Conservation (phyloP, 1,284 basidiomycete species). For the Melanopsichium pennsylvanicum region DNA sequence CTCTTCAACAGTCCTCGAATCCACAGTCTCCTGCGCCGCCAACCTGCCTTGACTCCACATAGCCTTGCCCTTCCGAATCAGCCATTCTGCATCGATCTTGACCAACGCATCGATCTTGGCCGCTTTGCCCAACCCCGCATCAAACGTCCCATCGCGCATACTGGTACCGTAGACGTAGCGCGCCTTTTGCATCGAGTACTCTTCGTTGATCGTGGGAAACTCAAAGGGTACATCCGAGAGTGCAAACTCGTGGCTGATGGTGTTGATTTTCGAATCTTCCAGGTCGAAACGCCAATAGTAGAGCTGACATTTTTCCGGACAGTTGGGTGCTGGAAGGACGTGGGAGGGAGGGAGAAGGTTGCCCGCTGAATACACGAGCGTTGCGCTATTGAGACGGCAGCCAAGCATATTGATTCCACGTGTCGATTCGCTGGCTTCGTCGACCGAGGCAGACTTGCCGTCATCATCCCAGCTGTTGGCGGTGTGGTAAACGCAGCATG, state of each 20-base stretch:
- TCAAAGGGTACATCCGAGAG: constrained; percentile 69
- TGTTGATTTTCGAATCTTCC: constrained; percentile 8
- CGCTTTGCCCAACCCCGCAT: constrained; percentile 68
- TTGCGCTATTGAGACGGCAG: constrained; percentile 69
- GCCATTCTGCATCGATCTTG: constrained; percentile 67
- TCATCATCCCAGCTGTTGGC: constrained; percentile 69
- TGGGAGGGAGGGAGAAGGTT: constrained; percentile 64
- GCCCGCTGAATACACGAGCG: constrained; percentile 69
- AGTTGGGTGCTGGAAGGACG: constrained; percentile 60
- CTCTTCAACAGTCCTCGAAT: constrained; percentile 65
- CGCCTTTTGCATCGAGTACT: constrained; percentile 64
- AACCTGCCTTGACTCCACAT: constrained; percentile 48
- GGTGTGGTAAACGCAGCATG: constrained; percentile 69
- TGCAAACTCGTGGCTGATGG: constrained; percentile 67
- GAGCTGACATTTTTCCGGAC: constrained; percentile 68
- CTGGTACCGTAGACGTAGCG: constrained; percentile 67
- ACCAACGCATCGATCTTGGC: constrained; percentile 70
- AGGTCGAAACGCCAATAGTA: constrained; percentile 68
- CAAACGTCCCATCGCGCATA: constrained; percentile 64
- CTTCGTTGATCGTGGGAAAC: constrained; percentile 67
- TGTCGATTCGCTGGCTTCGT: background rate
- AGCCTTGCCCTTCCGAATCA: constrained; percentile 63
- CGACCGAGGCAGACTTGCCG: constrained; percentile 43
- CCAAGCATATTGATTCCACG: constrained; percentile 67
- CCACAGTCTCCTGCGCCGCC: constrained; percentile 62